Evolutionary conservation across 108 stramenopile species (phyloP), one percentile per base, ranked within the genome.

Genomic region (Cyclotella atomus): DNA sequence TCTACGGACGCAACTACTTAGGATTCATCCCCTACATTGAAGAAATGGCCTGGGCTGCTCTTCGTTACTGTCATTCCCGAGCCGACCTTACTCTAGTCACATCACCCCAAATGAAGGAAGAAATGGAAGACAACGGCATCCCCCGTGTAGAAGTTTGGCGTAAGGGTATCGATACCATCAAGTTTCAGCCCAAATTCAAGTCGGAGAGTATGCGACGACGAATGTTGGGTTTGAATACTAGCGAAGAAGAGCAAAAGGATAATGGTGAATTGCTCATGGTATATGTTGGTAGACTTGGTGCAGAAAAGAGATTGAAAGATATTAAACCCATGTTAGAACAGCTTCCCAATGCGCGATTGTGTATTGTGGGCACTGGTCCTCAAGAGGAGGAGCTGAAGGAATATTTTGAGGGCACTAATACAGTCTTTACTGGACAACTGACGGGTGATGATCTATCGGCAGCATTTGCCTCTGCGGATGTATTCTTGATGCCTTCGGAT

Each of bases 51-150:
- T 96, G 95, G 95, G 75, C 71, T 20, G 33, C 89, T 8, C 46
- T 98, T 10, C 84, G 94, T 27, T 85, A 80, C 65, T 89, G 73
- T 7, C 98, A 97, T 65, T 71, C 82, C 52, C 76, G 92, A 27
- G 98, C 98, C 28, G 97, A 99, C 81, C 70, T 98, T 60, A 97
- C 96, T 9, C 74, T 99, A 32, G 91, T 91, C 27, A 99, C 98
- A 10, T 87, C 85, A 54, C 97, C 97, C 9, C 98, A 97, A 84
- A 87, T 99, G 81, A 83, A 88, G 76, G 73, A 88, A 27, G 93
- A 98, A 83, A 57, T 99, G 54, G 68, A 46, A 28, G 71, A 45
- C 19, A 83, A 96, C 54, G 97, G 97, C n/a, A 87, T 99, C 34
- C 88, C 89, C 16, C 81, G 96, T 19, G 95, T 97, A 24, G 97